Evolutionary conservation across 208 protist genomes (phyloP), one percentile per base, ranked within the genome.

Genomic region (Acanthamoeba castellanii): DNA sequence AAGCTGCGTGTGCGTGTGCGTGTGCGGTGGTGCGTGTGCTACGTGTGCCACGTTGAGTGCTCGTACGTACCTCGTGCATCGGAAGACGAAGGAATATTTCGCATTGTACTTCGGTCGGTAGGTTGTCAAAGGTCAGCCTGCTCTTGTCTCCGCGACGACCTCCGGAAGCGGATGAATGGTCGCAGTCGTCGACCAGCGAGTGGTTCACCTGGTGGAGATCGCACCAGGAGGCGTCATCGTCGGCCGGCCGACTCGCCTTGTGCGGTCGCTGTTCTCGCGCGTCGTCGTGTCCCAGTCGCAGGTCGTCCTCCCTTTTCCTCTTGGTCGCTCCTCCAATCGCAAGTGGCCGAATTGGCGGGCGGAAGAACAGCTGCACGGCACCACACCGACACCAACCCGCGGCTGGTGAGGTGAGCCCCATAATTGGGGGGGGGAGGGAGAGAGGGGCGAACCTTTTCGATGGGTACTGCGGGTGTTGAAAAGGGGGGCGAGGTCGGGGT

Each of bases 81-180:
- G 76, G 76, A 30, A 85, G 76, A 8, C 47, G 76, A 1, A 85
- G 76, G n/a, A 85, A 85, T 14, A 85, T 30, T 30, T 85, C 76
- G 14, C 22, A 85, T 37, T 85, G 76, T 6, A 85, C 42, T 30
- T 85, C 76, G 18, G 27, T 16, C 22, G 76, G 76, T 1, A 85
- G 76, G 6, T 27, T 8, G 42, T 85, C 6, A 25, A 85, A 85
- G 34, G 76, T 20, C 13, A 85, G 76, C 52, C 6, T 9, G 27
- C 5, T 78, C 66, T 9, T 72, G n/a, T 1, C 66, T 27, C 22
- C n/a, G 22, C 14, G 59, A 66, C 59, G 20, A 27, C 59, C 1
- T 18, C 13, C 50, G 0, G 0, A 8, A 8, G 70, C 4, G n/a
- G 7, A 7, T 9, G 8, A 1, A 0, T 6, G 20, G 30, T 25